Conservation (phyloP, 2,329 filamentous ascomycete genomes). For the Aschersonia sp. region DNA sequence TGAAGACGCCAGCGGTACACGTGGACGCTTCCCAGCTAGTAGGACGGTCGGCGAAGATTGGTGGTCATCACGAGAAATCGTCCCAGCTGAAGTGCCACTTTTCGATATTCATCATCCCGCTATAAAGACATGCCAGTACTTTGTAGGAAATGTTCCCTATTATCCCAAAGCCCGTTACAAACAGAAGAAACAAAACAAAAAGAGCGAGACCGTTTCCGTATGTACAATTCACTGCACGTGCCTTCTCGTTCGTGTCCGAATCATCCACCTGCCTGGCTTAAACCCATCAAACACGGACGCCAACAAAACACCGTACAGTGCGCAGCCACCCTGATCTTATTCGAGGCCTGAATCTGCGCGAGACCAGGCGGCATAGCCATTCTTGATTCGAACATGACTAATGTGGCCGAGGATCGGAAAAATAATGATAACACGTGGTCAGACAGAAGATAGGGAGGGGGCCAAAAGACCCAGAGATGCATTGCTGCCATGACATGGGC, state of each 20-base stretch:
- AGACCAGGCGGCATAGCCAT: no score
- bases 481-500: slow-evolving; percentile 6
- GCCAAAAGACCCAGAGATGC: background rate
- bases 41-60: no score
- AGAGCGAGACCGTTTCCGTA: background rate
- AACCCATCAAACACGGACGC: no score
- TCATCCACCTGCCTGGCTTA: background rate
- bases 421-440: background rate
- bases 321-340: no score
- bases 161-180: background rate
- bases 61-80: no score
- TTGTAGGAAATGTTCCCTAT: background rate
- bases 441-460: no score
- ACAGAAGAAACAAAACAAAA: slow-evolving; percentile 8
- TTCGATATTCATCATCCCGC: background rate
- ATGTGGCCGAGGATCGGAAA: background rate
- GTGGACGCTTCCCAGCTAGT: no score
- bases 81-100: no score
- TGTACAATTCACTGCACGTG: background rate
- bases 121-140: background rate
- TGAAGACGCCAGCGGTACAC: no score
- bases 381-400: background rate
- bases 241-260: background rate
- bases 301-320: no score
- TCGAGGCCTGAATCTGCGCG: no score